These are phyloP conservation scores for Pneumocystis canis DNA, from an alignment of 1,139 yeast species.

Conservation along the genomic window DNA sequence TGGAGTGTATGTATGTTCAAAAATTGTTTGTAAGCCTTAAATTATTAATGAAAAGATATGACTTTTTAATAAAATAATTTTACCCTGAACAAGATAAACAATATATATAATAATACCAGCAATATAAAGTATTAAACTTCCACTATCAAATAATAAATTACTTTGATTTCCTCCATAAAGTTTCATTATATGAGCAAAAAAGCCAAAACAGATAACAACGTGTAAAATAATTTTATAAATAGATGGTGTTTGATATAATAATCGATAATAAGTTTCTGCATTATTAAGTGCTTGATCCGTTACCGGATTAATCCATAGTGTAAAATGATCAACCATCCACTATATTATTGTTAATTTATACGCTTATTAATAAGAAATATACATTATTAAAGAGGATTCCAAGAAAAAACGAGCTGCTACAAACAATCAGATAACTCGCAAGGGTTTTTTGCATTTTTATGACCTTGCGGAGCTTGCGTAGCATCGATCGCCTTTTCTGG, in stretches of 20 bases:
- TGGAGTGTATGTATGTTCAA: constrained; percentile 79
- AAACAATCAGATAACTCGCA: not conserved
- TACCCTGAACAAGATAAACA: not conserved
- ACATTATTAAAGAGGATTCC: not conserved
- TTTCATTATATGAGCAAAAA: not conserved
- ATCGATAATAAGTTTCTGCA: not conserved
- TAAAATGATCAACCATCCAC: not conserved
- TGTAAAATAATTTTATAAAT: not conserved
- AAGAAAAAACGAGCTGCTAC: not conserved
- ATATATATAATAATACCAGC: constrained; percentile 62
- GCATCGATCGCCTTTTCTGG: not conserved
- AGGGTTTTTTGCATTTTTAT: not conserved
- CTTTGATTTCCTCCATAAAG: constrained; percentile 8
- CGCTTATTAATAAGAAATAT: not conserved
- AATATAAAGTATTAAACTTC: constrained; percentile 57
- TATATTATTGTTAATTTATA: not conserved
- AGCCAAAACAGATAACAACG: not conserved
- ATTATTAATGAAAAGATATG: constrained; percentile 27
- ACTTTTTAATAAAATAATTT: not conserved
- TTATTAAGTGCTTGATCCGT: not conserved
- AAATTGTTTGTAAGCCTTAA: constrained; percentile 60
- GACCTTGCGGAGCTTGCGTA: not conserved
- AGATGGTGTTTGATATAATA: not conserved
- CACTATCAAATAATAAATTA: constrained; percentile 77
- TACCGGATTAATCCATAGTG: not conserved